Percentiles rank a stretch among this genome's conserved stretches.
Evolutionary conservation across 2,329 filamentous ascomycete genomes (phyloP).

Genomic region (Calonectria naviculata): DNA sequence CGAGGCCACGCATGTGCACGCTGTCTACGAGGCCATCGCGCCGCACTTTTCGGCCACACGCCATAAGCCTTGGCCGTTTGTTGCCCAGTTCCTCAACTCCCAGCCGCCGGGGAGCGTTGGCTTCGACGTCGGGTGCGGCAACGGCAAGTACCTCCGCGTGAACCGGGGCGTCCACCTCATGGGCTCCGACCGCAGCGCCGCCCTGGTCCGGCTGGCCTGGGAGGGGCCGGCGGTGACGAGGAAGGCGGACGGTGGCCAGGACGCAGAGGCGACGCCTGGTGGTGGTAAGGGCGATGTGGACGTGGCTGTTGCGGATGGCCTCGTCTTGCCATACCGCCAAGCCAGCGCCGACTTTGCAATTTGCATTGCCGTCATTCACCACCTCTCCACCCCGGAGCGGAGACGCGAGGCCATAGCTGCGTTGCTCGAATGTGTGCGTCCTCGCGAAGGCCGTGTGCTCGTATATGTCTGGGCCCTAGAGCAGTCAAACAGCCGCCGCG

Average conservation of each 20-base stretch:
- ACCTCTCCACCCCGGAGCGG: slow-evolving; percentile 82
- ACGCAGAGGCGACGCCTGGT: slow-evolving; percentile 10
- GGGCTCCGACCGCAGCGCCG: slow-evolving; percentile 82
- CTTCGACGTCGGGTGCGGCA: slow-evolving; percentile 93
- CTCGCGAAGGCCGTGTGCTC: slow-evolving; percentile 74
- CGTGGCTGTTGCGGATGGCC: slow-evolving; percentile 82
- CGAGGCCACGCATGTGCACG: slow-evolving; percentile 89
- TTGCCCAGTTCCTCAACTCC: slow-evolving; percentile 79
- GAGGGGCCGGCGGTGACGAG: slow-evolving; percentile 29
- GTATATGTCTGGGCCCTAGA: slow-evolving; percentile 97
- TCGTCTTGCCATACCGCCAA: slow-evolving; percentile 82
- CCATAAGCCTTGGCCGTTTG: slow-evolving; percentile 91
- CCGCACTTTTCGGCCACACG: slow-evolving; percentile 85
- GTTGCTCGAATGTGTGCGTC: slow-evolving; percentile 74
- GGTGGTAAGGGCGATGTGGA: slow-evolving; percentile 61
- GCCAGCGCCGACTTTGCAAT: slow-evolving; percentile 82
- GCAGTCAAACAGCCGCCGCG: slow-evolving; percentile 85
- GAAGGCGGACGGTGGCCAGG: slow-evolving; percentile 24
- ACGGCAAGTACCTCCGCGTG: slow-evolving; percentile 92
- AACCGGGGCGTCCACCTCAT: slow-evolving; percentile 83
- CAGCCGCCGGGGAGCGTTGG: slow-evolving; percentile 80
- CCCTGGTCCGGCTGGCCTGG: slow-evolving; percentile 63
- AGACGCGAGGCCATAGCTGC: slow-evolving; percentile 78
- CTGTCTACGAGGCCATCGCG: slow-evolving; percentile 89
- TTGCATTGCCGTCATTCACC: slow-evolving; percentile 93